These are phyloP conservation scores for Lathyrus oleraceus DNA, from an alignment of 306 rosid species.

Conservation along the genomic window DNA sequence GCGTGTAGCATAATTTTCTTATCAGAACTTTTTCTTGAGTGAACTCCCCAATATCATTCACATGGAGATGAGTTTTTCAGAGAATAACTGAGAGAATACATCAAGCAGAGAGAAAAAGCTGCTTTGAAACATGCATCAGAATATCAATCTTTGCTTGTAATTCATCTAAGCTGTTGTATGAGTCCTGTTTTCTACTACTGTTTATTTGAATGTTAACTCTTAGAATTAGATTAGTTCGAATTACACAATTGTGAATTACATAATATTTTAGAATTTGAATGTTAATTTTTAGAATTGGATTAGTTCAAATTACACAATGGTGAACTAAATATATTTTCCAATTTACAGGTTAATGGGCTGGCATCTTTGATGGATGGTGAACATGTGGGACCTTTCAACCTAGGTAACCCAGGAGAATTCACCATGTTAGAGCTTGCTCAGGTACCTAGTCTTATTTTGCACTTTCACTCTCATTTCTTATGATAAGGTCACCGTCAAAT, in stretches of 20 bases:
- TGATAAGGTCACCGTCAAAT: background rate
- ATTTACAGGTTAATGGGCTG: constrained; percentile 78
- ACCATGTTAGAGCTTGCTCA: constrained; percentile 95
- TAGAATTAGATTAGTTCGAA: background rate
- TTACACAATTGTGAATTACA: too few relatives aligned
- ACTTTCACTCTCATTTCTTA: constrained; percentile 15
- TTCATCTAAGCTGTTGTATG: constrained; percentile 15
- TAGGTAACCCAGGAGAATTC: constrained; percentile 98
- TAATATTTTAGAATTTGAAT: background rate
- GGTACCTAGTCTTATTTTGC: constrained; percentile 49
- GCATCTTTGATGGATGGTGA: constrained; percentile 90
- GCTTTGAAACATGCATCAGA: constrained; percentile 21
- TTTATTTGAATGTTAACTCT: constrained; percentile 1
- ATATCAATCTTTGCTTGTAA: constrained; percentile 19
- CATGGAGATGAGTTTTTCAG: constrained; percentile 11
- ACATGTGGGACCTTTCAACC: constrained; percentile 91
- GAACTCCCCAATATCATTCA: constrained; percentile 21
- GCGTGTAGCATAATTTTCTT: constrained; percentile 11
- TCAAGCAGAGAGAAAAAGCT: constrained; percentile 19
- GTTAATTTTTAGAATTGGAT: constrained; percentile 1
- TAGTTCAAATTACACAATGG: background rate
- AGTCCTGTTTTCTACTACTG: background rate
- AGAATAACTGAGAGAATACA: constrained; percentile 12
- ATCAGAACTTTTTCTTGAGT: constrained; percentile 7
- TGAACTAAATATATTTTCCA: constrained; percentile 29